Evolutionary conservation across 1,284 basidiomycete species (phyloP).

Genomic region (Boletellus dicymbophilus): DNA sequence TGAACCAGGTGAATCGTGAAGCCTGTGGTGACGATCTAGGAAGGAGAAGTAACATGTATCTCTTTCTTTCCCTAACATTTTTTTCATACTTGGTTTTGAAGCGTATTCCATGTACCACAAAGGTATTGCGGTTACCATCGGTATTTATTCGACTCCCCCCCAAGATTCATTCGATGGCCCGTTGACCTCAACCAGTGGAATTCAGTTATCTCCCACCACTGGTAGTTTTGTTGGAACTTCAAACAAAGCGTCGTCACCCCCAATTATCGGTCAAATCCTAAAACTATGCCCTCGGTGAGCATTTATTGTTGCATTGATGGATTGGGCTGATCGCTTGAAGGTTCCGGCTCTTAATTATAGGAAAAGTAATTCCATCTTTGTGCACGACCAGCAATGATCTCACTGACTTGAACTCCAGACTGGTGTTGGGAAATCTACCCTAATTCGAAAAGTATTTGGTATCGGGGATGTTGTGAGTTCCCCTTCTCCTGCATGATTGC

Average conservation of each 20-base stretch:
- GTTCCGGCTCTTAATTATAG: background rate
- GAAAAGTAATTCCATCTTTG: background rate
- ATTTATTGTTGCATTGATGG: background rate
- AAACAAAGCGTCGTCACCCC: too few relatives aligned
- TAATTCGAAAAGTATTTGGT: constrained; percentile 1
- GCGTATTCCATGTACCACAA: background rate
- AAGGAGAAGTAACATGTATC: background rate
- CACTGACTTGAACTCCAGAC: background rate
- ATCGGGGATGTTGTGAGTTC: background rate
- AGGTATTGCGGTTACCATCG: background rate
- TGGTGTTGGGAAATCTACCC: constrained; percentile 1
- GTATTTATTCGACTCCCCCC: background rate
- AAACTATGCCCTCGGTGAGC: background rate
- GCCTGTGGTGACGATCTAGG: background rate
- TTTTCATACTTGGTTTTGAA: background rate
- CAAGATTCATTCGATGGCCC: background rate
- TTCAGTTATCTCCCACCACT: too few relatives aligned
- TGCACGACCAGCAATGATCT: background rate
- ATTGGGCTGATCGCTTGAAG: background rate
- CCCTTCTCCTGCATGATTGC: background rate
- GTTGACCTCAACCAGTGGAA: too few relatives aligned
- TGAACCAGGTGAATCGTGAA: background rate
- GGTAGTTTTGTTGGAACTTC: too few relatives aligned
- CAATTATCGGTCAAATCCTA: background rate
- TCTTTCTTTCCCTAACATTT: background rate